phyloP scores from a whole-genome alignment of 176 grass and related monocot species.

The Otatea glauca region DNA sequence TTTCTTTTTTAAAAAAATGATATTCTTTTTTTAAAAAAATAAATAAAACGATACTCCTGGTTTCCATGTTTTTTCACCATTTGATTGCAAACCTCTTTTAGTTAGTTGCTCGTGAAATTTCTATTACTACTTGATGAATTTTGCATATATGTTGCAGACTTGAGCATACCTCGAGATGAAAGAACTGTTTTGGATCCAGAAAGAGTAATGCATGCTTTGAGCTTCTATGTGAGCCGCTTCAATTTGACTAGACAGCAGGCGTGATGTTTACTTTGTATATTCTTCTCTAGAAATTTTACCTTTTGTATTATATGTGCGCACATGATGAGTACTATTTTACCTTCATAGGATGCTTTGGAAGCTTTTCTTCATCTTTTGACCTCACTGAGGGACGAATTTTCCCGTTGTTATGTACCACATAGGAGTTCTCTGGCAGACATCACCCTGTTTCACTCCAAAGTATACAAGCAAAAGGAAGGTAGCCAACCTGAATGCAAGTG shows the following conservation, averaged over 20 bases:
- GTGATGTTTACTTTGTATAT: constrained; percentile 34
- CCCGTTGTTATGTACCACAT: constrained; percentile 62
- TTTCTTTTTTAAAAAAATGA: no score
- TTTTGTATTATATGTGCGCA: constrained; percentile 6
- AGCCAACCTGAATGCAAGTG: constrained; percentile 62
- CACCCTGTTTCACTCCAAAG: constrained; percentile 69
- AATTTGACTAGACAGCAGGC: constrained; percentile 93
- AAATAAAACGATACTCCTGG: background rate
- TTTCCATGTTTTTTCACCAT: background rate
- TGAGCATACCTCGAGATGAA: constrained; percentile 64
- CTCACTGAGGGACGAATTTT: constrained; percentile 82
- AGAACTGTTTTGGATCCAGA: constrained; percentile 70
- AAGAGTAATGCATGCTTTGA: constrained; percentile 81
- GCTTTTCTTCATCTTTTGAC: constrained; percentile 89
- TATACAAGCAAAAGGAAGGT: constrained; percentile 70
- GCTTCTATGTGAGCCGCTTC: constrained; percentile 76
- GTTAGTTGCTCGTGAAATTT: constrained; percentile 30
- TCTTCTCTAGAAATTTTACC: constrained; percentile 29
- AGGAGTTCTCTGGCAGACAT: constrained; percentile 76
- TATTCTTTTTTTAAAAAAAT: no score
- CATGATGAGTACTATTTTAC: constrained; percentile 43
- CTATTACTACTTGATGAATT: constrained; percentile 32
- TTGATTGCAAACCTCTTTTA: constrained; percentile 28
- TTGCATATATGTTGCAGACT: constrained; percentile 58
- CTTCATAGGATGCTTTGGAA: constrained; percentile 83